Evolutionary conservation across 2,329 filamentous ascomycete genomes (phyloP), one percentile per base, ranked within the genome.

Genomic region (Aureobasidium musti): DNA sequence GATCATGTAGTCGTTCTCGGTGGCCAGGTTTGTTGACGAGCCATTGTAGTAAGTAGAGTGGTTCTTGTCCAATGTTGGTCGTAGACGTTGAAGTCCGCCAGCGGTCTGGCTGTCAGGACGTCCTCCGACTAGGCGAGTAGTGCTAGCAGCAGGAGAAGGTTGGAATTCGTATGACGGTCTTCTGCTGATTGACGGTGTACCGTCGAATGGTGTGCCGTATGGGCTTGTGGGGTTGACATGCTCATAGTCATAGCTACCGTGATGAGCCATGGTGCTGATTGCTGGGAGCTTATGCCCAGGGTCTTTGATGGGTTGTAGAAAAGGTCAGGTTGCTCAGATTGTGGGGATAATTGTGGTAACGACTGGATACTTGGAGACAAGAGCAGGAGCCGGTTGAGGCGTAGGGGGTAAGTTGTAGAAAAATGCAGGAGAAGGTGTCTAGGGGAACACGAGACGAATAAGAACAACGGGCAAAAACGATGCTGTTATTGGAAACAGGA

Each of bases 401-500:
- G 30, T 63, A 21, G 21, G 59, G 59, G 59, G 59, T 37, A 33
- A 14, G 21, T 33, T 23, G 33, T 39, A 54, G 49, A 64, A 64
- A 54, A 64, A 64, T 64, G 61, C 61, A 64, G 49, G 61, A 64
- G 61, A 54, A 63, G 33, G 33, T 43, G 37, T 21, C 49, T 64
- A 50, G 37, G 43, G 61, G 61, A 64, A 64, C 49, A 64, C 49
- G 49, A 64, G 64, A 57, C 64, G 64, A 66, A 66, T 66, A 66
- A 66, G 64, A 66, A 66, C 53, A 66, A 54, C 39, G 21, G 26
- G 35, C 35, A 28, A 33, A 47, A 41, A 52, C 41, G 64, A 60
- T 59, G 45, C 53, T 66, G 64, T 66, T 66, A 66, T 66, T 57
- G 64, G 53, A 60, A 66, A 66, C 64, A 66, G 50, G 53, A 41